phyloP scores from a whole-genome alignment of 306 rosid species.

The Glycine latifolia region DNA sequence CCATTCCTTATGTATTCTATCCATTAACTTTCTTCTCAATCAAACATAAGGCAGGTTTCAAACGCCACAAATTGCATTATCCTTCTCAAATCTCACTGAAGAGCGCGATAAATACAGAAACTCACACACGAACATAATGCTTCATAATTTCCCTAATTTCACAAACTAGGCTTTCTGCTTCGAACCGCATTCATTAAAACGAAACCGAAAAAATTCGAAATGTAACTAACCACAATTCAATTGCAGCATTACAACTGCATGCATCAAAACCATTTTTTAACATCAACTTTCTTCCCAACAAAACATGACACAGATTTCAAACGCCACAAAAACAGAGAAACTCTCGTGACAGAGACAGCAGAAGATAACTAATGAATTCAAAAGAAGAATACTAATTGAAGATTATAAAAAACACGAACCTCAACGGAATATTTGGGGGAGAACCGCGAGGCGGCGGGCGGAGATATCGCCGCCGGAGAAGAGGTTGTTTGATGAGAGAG shows the following conservation, averaged over 20 bases:
- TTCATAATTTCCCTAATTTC: neutral
- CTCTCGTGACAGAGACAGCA: neutral
- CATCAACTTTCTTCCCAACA: too few relatives aligned
- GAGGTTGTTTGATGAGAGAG: neutral
- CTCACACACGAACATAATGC: neutral
- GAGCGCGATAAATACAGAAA: neutral
- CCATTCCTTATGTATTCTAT: too few relatives aligned
- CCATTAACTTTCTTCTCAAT: too few relatives aligned
- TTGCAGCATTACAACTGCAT: too few relatives aligned
- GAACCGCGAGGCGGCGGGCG: conserved; percentile 17
- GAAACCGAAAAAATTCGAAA: too few relatives aligned
- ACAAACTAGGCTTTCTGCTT: neutral
- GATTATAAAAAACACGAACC: conserved; percentile 27
- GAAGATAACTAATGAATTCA: conserved; percentile 1
- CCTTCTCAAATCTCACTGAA: neutral
- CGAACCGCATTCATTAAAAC: neutral
- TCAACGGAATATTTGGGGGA: neutral
- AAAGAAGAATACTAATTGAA: neutral
- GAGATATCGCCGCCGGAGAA: conserved; percentile 37
- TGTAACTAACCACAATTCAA: too few relatives aligned
- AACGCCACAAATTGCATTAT: neutral
- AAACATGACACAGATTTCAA: too few relatives aligned
- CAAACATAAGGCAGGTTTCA: too few relatives aligned
- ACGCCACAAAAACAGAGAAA: conserved; percentile 10
- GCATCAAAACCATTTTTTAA: too few relatives aligned